phyloP scores from a whole-genome alignment of 2,329 filamentous ascomycete genomes.

The Penicillium sp. region DNA sequence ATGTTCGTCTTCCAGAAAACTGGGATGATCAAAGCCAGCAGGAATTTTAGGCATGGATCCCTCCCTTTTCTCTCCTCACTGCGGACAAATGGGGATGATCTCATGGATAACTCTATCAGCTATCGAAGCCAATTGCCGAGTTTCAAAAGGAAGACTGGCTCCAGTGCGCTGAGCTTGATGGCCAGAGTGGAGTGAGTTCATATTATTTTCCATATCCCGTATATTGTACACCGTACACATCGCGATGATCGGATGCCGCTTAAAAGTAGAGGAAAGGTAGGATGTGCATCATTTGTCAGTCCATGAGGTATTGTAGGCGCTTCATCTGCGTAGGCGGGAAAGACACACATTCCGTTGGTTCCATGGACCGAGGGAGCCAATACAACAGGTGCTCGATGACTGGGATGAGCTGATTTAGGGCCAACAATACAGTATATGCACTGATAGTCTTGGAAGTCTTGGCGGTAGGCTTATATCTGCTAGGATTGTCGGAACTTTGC shows the following conservation, averaged over 20 bases:
- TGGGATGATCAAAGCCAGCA: constrained; percentile 2
- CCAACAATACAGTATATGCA: constrained; percentile 12
- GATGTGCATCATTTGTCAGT: background rate
- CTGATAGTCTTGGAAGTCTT: constrained; percentile 16
- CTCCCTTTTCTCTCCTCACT: background rate
- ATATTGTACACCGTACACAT: constrained; percentile 19
- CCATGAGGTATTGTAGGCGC: background rate
- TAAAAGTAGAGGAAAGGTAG: background rate
- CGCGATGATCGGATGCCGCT: constrained; percentile 4
- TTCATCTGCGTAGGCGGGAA: background rate
- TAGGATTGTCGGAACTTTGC: background rate
- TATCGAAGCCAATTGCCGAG: constrained; percentile 5
- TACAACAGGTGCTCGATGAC: constrained; percentile 2
- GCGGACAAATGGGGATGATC: background rate
- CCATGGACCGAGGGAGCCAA: background rate
- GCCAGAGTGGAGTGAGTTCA: constrained; percentile 6
- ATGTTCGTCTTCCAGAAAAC: constrained; percentile 11
- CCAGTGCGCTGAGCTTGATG: background rate
- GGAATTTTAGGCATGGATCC: constrained; percentile 4
- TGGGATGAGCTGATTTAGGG: background rate
- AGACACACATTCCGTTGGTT: constrained; percentile 8
- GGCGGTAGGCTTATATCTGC: constrained; percentile 24
- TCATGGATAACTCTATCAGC: background rate
- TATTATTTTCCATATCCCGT: constrained; percentile 6
- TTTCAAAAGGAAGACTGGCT: background rate